phyloP scores from a whole-genome alignment of 2,329 filamentous ascomycete genomes.

The Talaromyces sp. region DNA sequence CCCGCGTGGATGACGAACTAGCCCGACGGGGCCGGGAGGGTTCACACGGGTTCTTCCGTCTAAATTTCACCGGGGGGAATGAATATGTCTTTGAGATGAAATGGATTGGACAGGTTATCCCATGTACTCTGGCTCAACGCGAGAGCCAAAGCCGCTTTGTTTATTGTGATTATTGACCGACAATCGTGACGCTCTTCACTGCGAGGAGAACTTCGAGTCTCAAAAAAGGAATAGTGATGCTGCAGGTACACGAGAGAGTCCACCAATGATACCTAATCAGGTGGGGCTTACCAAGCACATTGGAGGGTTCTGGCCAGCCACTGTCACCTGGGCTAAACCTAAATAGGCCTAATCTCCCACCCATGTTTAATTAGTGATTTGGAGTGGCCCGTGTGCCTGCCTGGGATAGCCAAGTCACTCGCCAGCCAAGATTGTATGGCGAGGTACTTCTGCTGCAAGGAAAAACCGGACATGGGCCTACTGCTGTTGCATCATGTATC shows the following conservation, averaged over 20 bases:
- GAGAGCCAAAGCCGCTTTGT: neutral
- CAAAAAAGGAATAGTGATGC: constrained; percentile 8
- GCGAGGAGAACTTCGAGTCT: constrained; percentile 2
- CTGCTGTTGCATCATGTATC: no score
- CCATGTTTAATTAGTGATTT: constrained; percentile 26
- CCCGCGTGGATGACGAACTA: constrained; percentile 25
- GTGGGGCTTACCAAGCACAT: neutral
- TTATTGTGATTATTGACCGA: neutral
- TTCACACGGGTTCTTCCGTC: neutral
- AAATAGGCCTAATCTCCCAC: constrained; percentile 9
- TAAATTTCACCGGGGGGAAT: no score
- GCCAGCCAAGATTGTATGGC: no score
- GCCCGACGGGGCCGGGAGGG: constrained; percentile 13
- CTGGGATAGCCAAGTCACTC: no score
- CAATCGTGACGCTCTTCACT: neutral
- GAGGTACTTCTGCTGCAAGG: no score
- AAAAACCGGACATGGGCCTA: neutral
- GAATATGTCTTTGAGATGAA: no score
- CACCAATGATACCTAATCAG: constrained; percentile 10
- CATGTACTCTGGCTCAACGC: no score
- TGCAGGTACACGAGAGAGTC: constrained; percentile 18
- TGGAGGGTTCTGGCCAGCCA: constrained; percentile 19
- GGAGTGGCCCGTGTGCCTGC: no score
- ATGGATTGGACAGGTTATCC: no score
- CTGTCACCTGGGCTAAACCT: constrained; percentile 6